These are phyloP conservation scores for Aspergillus caelatus DNA, from an alignment of 2,329 filamentous ascomycete genomes.

Conservation along the genomic window DNA sequence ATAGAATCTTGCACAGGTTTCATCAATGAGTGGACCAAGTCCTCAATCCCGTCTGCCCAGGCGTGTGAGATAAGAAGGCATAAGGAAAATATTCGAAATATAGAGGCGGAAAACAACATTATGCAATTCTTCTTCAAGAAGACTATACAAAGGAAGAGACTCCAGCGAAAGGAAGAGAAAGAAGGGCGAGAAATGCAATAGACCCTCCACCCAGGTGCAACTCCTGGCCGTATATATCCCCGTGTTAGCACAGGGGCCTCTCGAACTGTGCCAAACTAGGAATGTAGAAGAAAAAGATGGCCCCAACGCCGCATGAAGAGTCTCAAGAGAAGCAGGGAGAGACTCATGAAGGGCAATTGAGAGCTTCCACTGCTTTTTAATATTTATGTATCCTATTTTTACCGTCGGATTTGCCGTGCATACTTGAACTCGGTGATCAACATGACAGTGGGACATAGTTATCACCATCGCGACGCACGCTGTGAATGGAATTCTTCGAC, in stretches of 20 bases:
- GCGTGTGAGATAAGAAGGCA: neutral
- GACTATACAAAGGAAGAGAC: neutral
- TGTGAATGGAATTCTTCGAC: slow-evolving; percentile 10
- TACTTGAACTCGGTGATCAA: slow-evolving; percentile 10
- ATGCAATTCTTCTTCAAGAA: neutral
- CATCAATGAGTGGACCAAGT: neutral
- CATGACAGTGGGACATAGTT: slow-evolving; percentile 6
- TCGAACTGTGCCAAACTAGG: neutral
- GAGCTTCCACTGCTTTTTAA: neutral
- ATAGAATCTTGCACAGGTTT: neutral
- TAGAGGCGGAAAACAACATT: neutral
- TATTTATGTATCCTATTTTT: neutral
- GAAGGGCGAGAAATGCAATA: neutral
- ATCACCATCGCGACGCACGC: slow-evolving; percentile 14
- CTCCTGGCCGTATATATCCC: neutral
- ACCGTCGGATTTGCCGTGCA: slow-evolving; percentile 7
- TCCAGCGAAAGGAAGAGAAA: neutral
- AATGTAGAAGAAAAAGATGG: neutral
- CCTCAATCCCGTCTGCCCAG: neutral
- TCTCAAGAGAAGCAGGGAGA: neutral
- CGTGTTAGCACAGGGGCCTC: neutral
- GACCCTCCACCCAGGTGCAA: neutral
- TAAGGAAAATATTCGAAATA: neutral
- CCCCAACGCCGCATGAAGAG: neutral
- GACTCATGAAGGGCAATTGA: neutral